Evolutionary conservation across 1,139 yeast species (phyloP), one percentile per base, ranked within the genome.

Genomic region (Sugiyamaella novakii): DNA sequence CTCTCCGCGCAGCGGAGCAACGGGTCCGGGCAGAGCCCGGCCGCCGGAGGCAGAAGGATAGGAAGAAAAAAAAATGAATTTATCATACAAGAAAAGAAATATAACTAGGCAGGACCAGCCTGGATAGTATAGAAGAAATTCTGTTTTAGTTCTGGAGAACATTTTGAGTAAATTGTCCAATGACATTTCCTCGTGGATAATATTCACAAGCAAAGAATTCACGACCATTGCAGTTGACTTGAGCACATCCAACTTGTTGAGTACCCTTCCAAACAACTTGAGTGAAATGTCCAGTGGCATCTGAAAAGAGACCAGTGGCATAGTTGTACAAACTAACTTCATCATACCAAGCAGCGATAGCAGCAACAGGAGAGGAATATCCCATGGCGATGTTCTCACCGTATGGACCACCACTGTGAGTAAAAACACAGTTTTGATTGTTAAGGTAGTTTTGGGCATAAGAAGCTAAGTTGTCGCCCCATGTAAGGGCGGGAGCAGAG

Each of bases 341-440:
- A 55, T 74, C 69, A 74, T 87, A 88, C 97, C 96, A 89, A 48
- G 92, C 96, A 39, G 79, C 76, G 51, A 87, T 82, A 41, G 88
- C 87, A 39, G 79, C 85, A 24, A 74, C 72, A 29, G 74, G 67
- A 39, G 75, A 56, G 69, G 75, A 78, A 61, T 63, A 69, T 50
- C 96, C 96, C 48, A 80, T 73, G 47, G 95, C 96, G 65, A 89
- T 76, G 76, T 89, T 89, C 73, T 89, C 96, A 65, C 96, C 96
- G 71, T 78, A 84, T 46, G 74, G 69, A 50, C 92, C 92, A 50
- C 86, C 87, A 44, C 95, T 82, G 73, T 89, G 96, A 30, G 71
- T 69, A 67, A 88, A 79, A 31, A 80, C 79, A 72, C 96, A 88
- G 66, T 78, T 78, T 69, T 83, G 86, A 47, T 71, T 62, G 68